Evolutionary conservation across 2,329 filamentous ascomycete species (phyloP).

Genomic region (Penicillium verrucosum): DNA sequence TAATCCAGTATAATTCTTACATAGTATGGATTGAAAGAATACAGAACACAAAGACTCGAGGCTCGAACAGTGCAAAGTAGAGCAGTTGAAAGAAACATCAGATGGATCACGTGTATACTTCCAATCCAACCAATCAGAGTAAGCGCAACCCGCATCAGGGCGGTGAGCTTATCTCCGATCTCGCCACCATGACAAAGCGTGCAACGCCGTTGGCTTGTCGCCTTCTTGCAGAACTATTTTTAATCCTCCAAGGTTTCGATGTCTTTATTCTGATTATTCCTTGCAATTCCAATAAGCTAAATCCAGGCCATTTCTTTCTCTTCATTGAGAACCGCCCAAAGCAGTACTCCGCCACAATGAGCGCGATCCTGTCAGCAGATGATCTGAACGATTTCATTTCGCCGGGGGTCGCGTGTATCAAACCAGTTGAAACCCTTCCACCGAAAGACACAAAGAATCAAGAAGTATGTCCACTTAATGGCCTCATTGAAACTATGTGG

Average conservation of each 20-base stretch:
- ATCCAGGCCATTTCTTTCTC: not conserved
- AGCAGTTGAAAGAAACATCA: not conserved
- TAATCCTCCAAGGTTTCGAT: not conserved
- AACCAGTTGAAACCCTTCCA: constrained; percentile 90
- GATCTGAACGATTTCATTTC: constrained; percentile 99
- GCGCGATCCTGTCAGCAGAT: constrained; percentile 92
- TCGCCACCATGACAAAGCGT: constrained; percentile 37
- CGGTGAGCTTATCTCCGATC: constrained; percentile 34
- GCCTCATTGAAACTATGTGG: not conserved
- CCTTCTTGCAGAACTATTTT: constrained; percentile 8
- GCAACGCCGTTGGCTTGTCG: constrained; percentile 16
- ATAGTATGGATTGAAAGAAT: not conserved
- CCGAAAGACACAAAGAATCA: constrained; percentile 51
- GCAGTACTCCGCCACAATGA: constrained; percentile 60
- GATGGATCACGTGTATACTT: not conserved
- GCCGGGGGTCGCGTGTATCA: constrained; percentile 95
- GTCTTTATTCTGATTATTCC: not conserved
- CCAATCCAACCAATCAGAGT: not conserved
- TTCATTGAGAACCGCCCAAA: constrained; percentile 11
- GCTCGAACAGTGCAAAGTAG: not conserved
- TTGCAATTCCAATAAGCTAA: not conserved
- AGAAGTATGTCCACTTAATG: constrained; percentile 37
- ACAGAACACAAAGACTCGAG: not conserved
- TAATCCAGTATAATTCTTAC: not conserved
- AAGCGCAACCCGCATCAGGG: constrained; percentile 2